These are phyloP conservation scores for Austroboletus niveus DNA, from an alignment of 1,284 basidiomycete genomes.

Conservation along the genomic window DNA sequence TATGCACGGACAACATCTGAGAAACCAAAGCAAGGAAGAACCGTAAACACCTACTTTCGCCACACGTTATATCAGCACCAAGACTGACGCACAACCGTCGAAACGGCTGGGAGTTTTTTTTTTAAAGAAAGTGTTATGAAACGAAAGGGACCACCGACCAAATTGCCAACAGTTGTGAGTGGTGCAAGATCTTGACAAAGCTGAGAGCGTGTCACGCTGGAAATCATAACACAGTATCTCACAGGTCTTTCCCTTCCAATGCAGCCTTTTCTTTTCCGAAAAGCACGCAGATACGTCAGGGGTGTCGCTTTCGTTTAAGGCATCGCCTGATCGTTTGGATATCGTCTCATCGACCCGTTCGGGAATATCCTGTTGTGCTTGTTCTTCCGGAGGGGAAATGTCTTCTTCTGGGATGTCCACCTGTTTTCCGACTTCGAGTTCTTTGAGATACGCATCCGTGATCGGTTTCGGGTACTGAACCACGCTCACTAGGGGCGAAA, in stretches of 20 bases:
- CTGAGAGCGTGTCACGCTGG: conserved; percentile 1
- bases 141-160: conserved; percentile 49
- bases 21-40: background rate
- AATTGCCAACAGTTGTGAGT: conserved; percentile 92
- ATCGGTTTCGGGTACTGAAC: conserved; percentile 66
- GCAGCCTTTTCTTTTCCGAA: conserved; percentile 81
- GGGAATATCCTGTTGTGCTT: conserved; percentile 20
- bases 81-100: conserved; percentile 83
- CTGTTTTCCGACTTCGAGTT: conserved; percentile 47
- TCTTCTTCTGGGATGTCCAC: conserved; percentile 34
- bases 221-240: conserved; percentile 26
- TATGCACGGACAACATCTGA: conserved; percentile 2
- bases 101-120: conserved; percentile 69
- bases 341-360: conserved; percentile 31
- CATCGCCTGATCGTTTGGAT: conserved; percentile 31
- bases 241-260: conserved; percentile 90
- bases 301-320: conserved; percentile 44
- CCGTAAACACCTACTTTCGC: conserved; percentile 66
- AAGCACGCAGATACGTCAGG: conserved; percentile 72
- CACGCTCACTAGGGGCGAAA: conserved; percentile 1
- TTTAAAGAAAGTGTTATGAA: background rate
- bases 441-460: conserved; percentile 65
- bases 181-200: conserved; percentile 77
- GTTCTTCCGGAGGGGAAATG: conserved; percentile 16
- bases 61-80: conserved; percentile 94